phyloP scores from a whole-genome alignment of 116 monocot genomes.

The Zostera marina region DNA sequence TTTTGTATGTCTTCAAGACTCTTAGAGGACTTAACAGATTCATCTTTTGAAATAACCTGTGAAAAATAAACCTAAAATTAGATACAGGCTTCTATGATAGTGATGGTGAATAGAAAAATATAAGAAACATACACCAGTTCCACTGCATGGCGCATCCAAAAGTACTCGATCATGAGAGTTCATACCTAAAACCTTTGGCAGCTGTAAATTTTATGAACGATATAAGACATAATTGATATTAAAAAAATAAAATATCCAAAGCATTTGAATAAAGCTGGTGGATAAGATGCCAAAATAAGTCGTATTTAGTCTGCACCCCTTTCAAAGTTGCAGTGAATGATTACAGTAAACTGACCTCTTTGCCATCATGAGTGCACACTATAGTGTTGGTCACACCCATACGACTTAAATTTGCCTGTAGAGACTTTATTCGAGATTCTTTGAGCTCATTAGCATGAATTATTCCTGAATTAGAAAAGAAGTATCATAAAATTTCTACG shows the following conservation, averaged over 20 bases:
- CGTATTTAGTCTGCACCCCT: no score
- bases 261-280: not conserved
- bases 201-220: constrained; percentile 19
- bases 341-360: constrained; percentile 43
- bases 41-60: constrained; percentile 75
- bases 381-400: constrained; percentile 84
- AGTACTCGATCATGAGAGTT: constrained; percentile 93
- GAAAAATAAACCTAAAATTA: constrained; percentile 4
- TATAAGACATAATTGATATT: not conserved
- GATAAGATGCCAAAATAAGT: no score
- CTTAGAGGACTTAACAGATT: constrained; percentile 71
- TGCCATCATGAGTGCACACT: constrained; percentile 92
- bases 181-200: constrained; percentile 60
- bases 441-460: constrained; percentile 92
- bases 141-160: constrained; percentile 95
- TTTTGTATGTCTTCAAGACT: constrained; percentile 56
- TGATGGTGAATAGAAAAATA: not conserved
- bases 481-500: not conserved
- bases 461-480: constrained; percentile 29
- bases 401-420: constrained; percentile 72
- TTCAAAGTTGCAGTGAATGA: no score
- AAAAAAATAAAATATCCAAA: not conserved
- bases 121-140: constrained; percentile 57
- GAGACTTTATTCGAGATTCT: constrained; percentile 56
- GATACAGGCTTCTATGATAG: not conserved